phyloP scores from a whole-genome alignment of 805 yeast species.

The Sugiyamaella smithiae region DNA sequence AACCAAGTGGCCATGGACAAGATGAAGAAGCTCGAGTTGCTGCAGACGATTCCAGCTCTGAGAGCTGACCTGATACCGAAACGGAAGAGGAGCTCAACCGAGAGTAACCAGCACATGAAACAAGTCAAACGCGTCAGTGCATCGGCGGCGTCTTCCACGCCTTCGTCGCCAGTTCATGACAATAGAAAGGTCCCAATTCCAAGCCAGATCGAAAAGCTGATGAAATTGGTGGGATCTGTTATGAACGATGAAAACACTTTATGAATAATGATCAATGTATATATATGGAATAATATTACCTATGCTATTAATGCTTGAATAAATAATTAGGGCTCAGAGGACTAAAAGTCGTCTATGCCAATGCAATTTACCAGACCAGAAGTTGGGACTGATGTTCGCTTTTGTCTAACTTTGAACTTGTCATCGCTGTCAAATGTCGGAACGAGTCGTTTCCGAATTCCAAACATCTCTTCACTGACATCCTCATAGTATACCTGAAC shows the following conservation, averaged over 20 bases:
- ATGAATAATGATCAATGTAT: not conserved
- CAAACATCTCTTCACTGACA: constrained; percentile 24
- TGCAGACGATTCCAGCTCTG: not conserved
- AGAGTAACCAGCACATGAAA: not conserved
- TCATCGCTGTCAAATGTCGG: constrained; percentile 11
- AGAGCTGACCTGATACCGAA: not conserved
- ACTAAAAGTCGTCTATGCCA: constrained; percentile 9
- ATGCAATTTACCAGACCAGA: constrained; percentile 6
- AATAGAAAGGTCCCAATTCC: constrained; percentile 8
- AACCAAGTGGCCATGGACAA: too few species aligned
- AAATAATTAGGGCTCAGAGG: not conserved
- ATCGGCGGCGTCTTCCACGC: not conserved
- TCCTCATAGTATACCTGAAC: constrained; percentile 17
- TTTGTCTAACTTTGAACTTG: not conserved
- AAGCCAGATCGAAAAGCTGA: constrained; percentile 8
- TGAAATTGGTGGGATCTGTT: constrained; percentile 7
- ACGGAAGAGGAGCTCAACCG: constrained; percentile 5
- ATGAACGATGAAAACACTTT: constrained; percentile 1
- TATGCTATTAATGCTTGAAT: not conserved
- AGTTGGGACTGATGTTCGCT: constrained; percentile 2
- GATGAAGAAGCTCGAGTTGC: not conserved
- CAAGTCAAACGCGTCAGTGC: not conserved
- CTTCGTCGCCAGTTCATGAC: not conserved
- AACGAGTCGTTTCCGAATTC: constrained; percentile 27
- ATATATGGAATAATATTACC: not conserved